Base-by-base conservation (phyloP, 208 protist genomes). In the Acanthamoeba quina region DNA sequence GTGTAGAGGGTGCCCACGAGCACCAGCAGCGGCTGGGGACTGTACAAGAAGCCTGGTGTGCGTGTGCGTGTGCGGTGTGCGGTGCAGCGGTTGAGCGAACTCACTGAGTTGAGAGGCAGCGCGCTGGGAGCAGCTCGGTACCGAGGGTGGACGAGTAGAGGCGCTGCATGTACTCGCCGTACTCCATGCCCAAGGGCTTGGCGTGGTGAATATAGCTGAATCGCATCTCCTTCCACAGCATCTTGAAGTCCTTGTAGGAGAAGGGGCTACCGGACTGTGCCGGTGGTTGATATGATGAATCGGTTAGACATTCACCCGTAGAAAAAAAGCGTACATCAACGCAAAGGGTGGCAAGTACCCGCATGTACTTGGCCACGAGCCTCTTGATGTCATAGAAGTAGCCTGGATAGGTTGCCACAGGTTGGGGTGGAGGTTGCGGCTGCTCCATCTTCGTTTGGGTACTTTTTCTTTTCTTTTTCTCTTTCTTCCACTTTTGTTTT, bases 161-260 rank as follows among this genome's bases (percentile, higher is more conserved):
- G 11, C 72, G 72, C 24, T 82, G 72, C 72, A 82, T 82, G n/a
- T 34, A 82, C 11, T 82, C 72, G 37, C 24, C 41, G 41, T 82
- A 82, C 2, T 52, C 37, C 72, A 82, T 82, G 29, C 54, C 72
- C 37, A 26, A 24, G 49, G 72, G 72, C 72, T 52, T 44, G 41
- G 72, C 72, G 41, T 82, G 72, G 44, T 82, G 72, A 3, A 82
- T 82, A 9, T 82, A 82, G 44, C 72, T 82, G 44, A 82, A 82
- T 37, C 31, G 21, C 41, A 52, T 29, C 41, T 82, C 41, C 41
- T 82, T 82, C 72, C 72, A 82, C 44, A 82, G 6, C 37, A 9
- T 24, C 72, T 82, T 82, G 72, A 82, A 82, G 44, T 82, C 72
- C 29, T 44, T 26, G 44, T 41, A 82, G 19, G 72, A 82, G 31